Percentiles rank a stretch among this genome's conserved stretches.
These are phyloP conservation scores for Taphrina betulina DNA, from an alignment of 1,139 yeast genomes.

Conservation along the genomic window DNA sequence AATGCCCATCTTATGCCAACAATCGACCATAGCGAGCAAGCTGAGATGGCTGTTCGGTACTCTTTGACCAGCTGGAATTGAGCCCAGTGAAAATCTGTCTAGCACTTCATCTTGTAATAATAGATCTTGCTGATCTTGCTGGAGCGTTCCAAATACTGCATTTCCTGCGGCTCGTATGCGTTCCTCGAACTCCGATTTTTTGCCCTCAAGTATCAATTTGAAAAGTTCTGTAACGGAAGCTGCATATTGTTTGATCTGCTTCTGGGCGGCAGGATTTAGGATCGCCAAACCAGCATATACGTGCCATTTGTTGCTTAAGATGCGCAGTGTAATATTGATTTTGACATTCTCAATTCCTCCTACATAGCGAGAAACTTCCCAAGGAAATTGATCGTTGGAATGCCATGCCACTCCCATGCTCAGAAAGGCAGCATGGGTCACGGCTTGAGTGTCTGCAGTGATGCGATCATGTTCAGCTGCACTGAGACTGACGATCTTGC, in stretches of 20 bases:
- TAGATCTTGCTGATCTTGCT: conserved; percentile 52
- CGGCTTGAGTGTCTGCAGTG: conserved; percentile 98
- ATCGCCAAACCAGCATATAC: conserved; percentile 97
- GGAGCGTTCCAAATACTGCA: conserved; percentile 62
- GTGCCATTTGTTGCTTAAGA: conserved; percentile 93
- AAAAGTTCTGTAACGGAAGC: conserved; percentile 78
- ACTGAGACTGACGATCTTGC: conserved; percentile 72
- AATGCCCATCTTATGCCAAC: conserved; percentile 82
- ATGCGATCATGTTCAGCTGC: conserved; percentile 88
- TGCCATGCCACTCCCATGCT: conserved; percentile 97
- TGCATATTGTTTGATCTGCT: conserved; percentile 86
- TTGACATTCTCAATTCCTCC: conserved; percentile 97
- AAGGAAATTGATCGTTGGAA: conserved; percentile 77
- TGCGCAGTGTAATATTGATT: conserved; percentile 84
- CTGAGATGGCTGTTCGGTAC: conserved; percentile 89
- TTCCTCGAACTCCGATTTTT: conserved; percentile 55
- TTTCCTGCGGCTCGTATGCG: conserved; percentile 67
- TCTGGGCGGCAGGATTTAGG: conserved; percentile 91
- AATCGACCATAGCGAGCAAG: conserved; percentile 83
- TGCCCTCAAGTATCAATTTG: conserved; percentile 74
- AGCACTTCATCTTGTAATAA: conserved; percentile 76
- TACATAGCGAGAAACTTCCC: conserved; percentile 83
- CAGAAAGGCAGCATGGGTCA: conserved; percentile 94
- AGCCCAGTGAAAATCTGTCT: conserved; percentile 74
- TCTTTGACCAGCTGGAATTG: conserved; percentile 67